These are phyloP conservation scores for Zoysia japonica DNA, from an alignment of 176 grass and related monocot species.

Conservation along the genomic window DNA sequence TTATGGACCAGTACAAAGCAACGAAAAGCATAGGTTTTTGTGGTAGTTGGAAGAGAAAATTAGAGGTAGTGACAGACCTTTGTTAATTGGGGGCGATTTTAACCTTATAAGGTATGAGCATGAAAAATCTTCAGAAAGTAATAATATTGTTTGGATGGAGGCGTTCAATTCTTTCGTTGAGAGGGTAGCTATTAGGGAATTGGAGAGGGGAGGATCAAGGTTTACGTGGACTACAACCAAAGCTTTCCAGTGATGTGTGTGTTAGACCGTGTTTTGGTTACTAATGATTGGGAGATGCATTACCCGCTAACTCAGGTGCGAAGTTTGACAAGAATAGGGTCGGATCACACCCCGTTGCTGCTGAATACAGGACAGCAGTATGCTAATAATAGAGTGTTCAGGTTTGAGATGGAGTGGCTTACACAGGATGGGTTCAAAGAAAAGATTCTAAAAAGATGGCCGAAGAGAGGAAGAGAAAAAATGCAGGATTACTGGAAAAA, in stretches of 20 bases:
- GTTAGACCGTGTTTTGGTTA: neutral
- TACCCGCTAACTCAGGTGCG: neutral
- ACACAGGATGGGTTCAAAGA: neutral
- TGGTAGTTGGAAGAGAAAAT: neutral
- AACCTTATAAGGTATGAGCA: neutral
- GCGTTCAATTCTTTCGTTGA: neutral
- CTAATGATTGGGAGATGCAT: too few relatives aligned
- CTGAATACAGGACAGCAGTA: neutral
- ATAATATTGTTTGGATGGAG: neutral
- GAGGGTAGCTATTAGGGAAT: neutral
- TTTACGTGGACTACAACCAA: neutral
- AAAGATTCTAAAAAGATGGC: neutral
- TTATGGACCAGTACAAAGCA: neutral
- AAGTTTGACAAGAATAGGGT: neutral
- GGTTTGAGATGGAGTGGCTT: neutral
- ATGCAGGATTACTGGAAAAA: neutral
- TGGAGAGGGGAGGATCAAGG: neutral
- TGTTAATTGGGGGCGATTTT: neutral
- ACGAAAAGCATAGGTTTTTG: neutral
- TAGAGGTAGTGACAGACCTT: neutral
- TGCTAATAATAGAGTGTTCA: neutral
- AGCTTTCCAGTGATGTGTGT: neutral
- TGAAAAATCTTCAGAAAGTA: neutral
- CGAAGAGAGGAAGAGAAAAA: neutral
- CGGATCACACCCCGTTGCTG: neutral